phyloP scores from a whole-genome alignment of 2,329 filamentous ascomycete species.

The Fusarium sp. region DNA sequence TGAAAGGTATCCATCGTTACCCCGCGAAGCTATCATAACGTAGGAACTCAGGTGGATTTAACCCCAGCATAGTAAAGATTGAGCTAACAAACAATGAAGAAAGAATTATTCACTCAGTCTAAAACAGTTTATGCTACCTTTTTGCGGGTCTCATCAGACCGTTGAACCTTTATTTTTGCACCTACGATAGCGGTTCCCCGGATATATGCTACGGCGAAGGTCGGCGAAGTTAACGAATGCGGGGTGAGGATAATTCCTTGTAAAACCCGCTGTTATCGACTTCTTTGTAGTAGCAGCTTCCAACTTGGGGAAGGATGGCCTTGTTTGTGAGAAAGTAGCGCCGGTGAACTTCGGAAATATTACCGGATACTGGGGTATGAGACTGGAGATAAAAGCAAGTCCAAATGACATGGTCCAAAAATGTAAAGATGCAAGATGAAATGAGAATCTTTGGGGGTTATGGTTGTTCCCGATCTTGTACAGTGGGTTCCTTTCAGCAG shows the following conservation, averaged over 20 bases:
- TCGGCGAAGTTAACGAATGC: neutral
- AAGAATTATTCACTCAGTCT: neutral
- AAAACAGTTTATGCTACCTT: neutral
- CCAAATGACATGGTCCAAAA: neutral
- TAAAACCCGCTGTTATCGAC: neutral
- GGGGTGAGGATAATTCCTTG: neutral
- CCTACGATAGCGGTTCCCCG: neutral
- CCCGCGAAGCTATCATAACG: neutral
- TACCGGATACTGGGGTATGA: neutral
- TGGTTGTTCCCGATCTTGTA: neutral
- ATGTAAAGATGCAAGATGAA: neutral
- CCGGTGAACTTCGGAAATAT: neutral
- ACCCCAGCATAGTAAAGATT: neutral
- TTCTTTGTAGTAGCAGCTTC: neutral
- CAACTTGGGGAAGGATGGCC: neutral
- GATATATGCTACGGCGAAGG: neutral
- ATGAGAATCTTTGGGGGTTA: neutral
- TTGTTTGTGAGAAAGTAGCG: neutral
- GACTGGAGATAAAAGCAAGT: neutral
- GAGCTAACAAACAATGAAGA: too few relatives aligned
- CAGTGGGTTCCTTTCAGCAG: neutral
- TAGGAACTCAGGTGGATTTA: neutral
- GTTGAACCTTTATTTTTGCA: neutral
- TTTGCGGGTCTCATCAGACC: fast-evolving
- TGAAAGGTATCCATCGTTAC: neutral